A percentile compares a stretch with the other conserved stretches of the same genome.
Evolutionary conservation across 2,329 filamentous ascomycete species (phyloP).

Genomic region (Apiospora koreana): DNA sequence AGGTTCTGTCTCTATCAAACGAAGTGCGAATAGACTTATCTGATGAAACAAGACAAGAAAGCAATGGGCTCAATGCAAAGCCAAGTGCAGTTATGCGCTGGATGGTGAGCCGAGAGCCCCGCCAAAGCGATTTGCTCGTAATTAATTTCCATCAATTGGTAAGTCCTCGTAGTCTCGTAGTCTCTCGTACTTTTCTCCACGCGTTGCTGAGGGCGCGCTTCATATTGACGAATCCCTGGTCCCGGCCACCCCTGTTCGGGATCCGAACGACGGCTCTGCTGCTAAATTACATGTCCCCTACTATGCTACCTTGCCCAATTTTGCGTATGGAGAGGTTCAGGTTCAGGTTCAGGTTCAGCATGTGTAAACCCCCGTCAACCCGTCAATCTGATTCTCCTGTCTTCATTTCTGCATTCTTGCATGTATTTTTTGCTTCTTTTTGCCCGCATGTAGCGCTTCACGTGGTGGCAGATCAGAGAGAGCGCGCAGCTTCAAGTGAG

Average conservation of each 20-base stretch:
- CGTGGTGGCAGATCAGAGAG: background rate
- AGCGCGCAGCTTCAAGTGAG: constrained; percentile 4
- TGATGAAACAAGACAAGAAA: background rate
- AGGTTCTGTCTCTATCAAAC: background rate
- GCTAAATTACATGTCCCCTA: background rate
- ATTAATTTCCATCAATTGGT: too few relatives aligned
- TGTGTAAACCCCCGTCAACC: background rate
- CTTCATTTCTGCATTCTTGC: background rate
- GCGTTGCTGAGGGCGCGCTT: constrained; percentile 11
- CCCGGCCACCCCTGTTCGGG: background rate
- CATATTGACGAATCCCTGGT: background rate
- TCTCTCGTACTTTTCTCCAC: background rate
- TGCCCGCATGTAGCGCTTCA: background rate
- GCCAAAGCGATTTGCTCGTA: background rate
- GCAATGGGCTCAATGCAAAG: background rate
- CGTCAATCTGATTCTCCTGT: background rate
- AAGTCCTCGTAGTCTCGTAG: too few relatives aligned
- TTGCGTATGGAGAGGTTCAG: background rate
- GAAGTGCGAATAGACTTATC: background rate
- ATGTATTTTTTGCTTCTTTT: background rate
- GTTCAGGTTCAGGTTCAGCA: too few relatives aligned
- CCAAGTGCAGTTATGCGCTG: background rate
- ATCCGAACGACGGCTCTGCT: background rate
- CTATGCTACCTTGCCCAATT: background rate
- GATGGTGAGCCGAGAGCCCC: background rate